Conservation (phyloP, 2,329 filamentous ascomycete genomes). For the Fusarium proliferatum region DNA sequence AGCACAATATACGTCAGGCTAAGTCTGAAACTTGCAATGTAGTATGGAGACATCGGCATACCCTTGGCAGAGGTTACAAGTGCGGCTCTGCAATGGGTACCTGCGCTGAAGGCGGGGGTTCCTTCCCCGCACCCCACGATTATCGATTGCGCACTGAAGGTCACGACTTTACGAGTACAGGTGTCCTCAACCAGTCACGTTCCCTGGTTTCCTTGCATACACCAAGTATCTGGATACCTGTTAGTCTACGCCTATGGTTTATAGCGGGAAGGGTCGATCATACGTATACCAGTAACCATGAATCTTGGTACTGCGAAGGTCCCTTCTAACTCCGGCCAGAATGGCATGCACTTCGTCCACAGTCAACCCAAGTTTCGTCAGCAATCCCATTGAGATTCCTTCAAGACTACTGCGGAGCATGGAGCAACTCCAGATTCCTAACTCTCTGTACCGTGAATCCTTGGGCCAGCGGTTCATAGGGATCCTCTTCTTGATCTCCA, state of each 20-base stretch:
- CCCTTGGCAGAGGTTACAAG: no score
- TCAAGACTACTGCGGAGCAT: not conserved
- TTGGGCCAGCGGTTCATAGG: not conserved
- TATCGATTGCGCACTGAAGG: no score
- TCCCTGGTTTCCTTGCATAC: not conserved
- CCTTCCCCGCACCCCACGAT: no score
- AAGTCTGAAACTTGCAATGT: no score
- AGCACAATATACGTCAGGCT: no score
- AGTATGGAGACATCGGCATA: no score
- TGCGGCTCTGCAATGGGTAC: no score
- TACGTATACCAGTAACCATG: not conserved
- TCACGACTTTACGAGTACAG: not conserved
- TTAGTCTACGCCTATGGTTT: not conserved
- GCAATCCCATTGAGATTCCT: not conserved
- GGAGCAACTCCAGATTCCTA: not conserved
- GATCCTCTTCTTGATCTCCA: not conserved
- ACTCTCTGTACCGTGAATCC: rapidly evolving
- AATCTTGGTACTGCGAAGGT: not conserved
- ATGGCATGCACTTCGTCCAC: not conserved
- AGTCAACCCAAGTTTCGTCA: not conserved
- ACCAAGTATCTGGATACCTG: not conserved
- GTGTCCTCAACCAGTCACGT: not conserved
- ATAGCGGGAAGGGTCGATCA: not conserved
- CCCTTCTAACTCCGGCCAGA: not conserved
- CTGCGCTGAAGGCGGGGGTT: no score